Evolutionary conservation across 306 rosid species (phyloP), one percentile per base, ranked within the genome.

Genomic region (Adenanthera pavonina): DNA sequence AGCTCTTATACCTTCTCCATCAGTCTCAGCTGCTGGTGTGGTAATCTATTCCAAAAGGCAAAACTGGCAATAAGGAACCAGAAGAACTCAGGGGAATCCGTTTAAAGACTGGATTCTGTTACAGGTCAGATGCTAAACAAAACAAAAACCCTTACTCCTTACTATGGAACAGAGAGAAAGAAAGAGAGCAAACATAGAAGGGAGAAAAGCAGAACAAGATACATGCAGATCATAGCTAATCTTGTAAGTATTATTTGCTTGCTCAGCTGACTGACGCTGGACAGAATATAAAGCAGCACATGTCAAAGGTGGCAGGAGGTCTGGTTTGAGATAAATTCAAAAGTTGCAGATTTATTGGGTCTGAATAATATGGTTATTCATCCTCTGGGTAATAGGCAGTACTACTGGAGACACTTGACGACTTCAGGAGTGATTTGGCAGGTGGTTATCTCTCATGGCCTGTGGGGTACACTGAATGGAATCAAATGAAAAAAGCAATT

Each of bases 1-100:
- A 12, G 86, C 83, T 88, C 89, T 86, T 72, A 57, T 78, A 74
- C 89, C 95, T 78, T 95, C 97, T 8, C 94, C 88, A 53, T 93
- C 98, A 3, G 82, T 76, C 87, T 95, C 99, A 70, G 87, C 85
- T 13, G 87, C 91, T 77, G 93, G 83, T 35, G 90, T 86, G 48
- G 91, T 83, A 80, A 67, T 85, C 98, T 95, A 68, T 78, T 76
- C 33, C 59, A 62, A 62, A 76, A 75, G 35, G 40, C 34, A 61
- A 68, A 71, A 8, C 25, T 20, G 35, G 68, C 54, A 53, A 70
- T 16, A 25, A 34, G 78, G 53, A 78, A 75, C 25, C 9, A 66
- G n/a, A 59, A 49, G 60, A 34, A 72, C 10, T 78, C 16, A 34
- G 48, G 34, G 34, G 62, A 75, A 75, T 69, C 51, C 25, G 14